Conservation (phyloP, 495 filamentous ascomycete species). For the Tirmania nivea region DNA sequence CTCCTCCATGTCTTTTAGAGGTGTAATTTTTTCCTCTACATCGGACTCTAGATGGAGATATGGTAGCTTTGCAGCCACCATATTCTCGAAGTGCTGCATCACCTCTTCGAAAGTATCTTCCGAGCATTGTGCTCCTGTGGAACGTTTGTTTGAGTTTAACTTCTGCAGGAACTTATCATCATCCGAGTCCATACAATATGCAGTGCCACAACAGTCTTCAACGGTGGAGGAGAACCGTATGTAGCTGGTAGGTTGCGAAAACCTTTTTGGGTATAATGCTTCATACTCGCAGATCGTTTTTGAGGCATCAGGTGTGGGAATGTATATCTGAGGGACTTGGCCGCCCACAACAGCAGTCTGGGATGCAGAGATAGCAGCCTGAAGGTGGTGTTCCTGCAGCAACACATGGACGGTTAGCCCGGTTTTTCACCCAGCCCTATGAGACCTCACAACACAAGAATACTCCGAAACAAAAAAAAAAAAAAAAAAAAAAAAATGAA, state of each 20-base stretch:
- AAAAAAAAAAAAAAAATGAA: not conserved
- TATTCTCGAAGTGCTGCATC: slow-evolving; percentile 89
- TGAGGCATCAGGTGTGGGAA: slow-evolving; percentile 66
- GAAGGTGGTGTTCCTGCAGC: slow-evolving; percentile 86
- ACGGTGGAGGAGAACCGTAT: slow-evolving; percentile 97
- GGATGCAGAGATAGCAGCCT: slow-evolving; percentile 64
- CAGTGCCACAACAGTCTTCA: slow-evolving; percentile 64
- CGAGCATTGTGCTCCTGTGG: slow-evolving; percentile 41
- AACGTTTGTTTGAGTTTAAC: slow-evolving; percentile 46
- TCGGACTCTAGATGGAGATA: slow-evolving; percentile 42
- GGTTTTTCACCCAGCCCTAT: not conserved
- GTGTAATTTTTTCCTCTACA: slow-evolving; percentile 58
- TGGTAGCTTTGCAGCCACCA: slow-evolving; percentile 55
- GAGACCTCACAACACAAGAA: not conserved
- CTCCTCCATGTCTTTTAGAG: slow-evolving; percentile 59
- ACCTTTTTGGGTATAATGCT: slow-evolving; percentile 55
- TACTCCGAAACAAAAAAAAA: not conserved
- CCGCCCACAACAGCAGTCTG: slow-evolving; percentile 44
- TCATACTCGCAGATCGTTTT: slow-evolving; percentile 54
- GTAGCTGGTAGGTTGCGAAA: slow-evolving; percentile 71
- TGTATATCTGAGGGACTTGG: slow-evolving; percentile 50
- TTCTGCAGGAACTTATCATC: slow-evolving; percentile 67
- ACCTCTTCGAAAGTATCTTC: slow-evolving; percentile 83
- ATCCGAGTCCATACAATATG: slow-evolving; percentile 81
- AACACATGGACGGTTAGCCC: not conserved